These are phyloP conservation scores for Debaryomyces robertsiae DNA, from an alignment of 1,139 yeast genomes.

Conservation along the genomic window DNA sequence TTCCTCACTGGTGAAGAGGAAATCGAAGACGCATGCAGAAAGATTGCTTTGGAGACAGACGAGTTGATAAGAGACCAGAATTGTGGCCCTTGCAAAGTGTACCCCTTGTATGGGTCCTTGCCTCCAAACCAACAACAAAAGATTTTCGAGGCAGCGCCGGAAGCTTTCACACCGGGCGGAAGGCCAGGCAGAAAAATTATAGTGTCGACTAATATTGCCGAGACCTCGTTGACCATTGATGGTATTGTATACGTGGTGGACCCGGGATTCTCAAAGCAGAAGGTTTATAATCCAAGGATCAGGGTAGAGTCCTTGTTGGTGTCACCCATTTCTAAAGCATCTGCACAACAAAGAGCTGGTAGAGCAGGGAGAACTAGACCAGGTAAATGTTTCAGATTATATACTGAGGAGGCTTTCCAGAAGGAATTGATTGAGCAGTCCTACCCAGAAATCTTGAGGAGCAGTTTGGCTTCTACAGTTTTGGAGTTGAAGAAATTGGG, in stretches of 20 bases:
- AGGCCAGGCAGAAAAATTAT: conserved; percentile 93
- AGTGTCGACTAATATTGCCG: conserved; percentile 95
- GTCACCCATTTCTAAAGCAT: conserved; percentile 95
- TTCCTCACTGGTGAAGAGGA: conserved; percentile 98
- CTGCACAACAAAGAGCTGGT: conserved; percentile 98
- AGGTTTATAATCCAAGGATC: conserved; percentile 94
- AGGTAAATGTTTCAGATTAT: conserved; percentile 94
- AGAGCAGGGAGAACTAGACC: conserved; percentile 99
- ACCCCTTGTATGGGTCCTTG: conserved; percentile 92
- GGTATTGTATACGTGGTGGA: conserved; percentile 97
- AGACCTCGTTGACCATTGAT: conserved; percentile 95
- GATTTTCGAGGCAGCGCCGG: conserved; percentile 90
- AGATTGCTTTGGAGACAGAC: conserved; percentile 84
- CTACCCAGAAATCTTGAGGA: conserved; percentile 91
- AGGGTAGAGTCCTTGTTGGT: conserved; percentile 93
- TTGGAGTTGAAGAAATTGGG: conserved; percentile 91
- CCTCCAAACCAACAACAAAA: conserved; percentile 95
- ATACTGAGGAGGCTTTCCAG: conserved; percentile 95
- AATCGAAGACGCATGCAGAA: conserved; percentile 94
- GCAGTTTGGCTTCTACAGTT: conserved; percentile 89
- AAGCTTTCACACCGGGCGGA: conserved; percentile 61
- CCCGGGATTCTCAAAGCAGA: conserved; percentile 96
- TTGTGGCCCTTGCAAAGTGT: conserved; percentile 85
- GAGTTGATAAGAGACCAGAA: conserved; percentile 84
- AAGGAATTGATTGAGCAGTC: conserved; percentile 93